Evolutionary conservation across 2,329 filamentous ascomycete genomes (phyloP), one percentile per base, ranked within the genome.

Genomic region (Hirsutella minnesotensis): DNA sequence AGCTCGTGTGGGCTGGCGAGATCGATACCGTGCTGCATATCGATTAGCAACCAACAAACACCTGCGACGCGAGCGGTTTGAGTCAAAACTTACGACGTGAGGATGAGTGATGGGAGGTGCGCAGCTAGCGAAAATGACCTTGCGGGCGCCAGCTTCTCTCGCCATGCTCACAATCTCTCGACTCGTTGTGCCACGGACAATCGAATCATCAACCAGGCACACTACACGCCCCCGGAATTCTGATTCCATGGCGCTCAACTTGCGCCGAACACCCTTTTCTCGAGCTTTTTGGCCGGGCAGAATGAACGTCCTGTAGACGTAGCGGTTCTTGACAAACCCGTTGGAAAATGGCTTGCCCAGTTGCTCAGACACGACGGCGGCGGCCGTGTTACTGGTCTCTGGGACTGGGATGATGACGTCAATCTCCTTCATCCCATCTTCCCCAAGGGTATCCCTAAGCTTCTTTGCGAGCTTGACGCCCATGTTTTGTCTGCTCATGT

Each of bases 281-380:
- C 89, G 75, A 16, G 80, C 75, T 51, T 78, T 78, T 61, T 95
- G 89, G 22, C 83, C 83, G 2, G 89, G 69, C 46, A 58, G 43
- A 57, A 88, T 90, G 60, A 90, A 92, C 1, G 86, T 94, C 40
- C 86, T 77, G 71, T 86, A 88, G 46, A 94, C 83, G 59, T 94
- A 94, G 41, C 86, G 75, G 62, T 94, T 94, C 72, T 92, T 94
- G 49, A 94, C 81, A 53, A 94, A 90, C 3, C 81, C 88, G 56
- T 86, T 83, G 45, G 76, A 81, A 55, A 84, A 87, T 1, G 84
- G 83, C 59, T 86, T 88, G 51, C 79, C 74, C 16, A 95, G 72
- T 34, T 77, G 72, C 54, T 81, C 76, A n/a, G 87, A 82, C 21
- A 94, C 74, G 39, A 76, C 78, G 9, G 84, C 77, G 3, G 88